phyloP scores from a whole-genome alignment of 495 filamentous ascomycete genomes.

The Wilcoxina mikolae region DNA sequence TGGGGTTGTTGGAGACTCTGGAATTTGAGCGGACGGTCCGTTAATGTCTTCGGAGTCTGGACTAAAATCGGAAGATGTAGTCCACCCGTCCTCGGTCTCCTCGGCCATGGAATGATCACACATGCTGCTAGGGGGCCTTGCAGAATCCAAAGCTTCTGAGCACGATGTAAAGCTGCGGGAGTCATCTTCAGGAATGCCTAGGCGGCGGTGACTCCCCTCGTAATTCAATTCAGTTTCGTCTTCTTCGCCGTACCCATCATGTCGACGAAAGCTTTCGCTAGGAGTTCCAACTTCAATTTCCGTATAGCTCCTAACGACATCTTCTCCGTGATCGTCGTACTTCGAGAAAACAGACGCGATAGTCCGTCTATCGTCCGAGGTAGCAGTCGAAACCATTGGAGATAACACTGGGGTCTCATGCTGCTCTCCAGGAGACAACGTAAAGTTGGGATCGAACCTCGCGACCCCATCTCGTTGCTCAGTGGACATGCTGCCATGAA shows the following conservation, averaged over 20 bases:
- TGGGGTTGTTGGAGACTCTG: slow-evolving; percentile 27
- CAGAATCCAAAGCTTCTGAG: slow-evolving; percentile 22
- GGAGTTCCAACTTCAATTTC: slow-evolving; percentile 14
- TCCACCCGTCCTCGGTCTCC: slow-evolving; percentile 5
- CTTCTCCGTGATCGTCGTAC: slow-evolving; percentile 28
- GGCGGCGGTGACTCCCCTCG: not conserved
- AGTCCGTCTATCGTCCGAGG: slow-evolving; percentile 24
- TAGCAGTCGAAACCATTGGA: slow-evolving; percentile 16
- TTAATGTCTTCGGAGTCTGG: slow-evolving; percentile 4
- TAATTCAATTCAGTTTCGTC: slow-evolving; percentile 18
- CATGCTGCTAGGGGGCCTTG: not conserved
- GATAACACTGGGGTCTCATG: slow-evolving; percentile 9
- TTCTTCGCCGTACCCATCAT: slow-evolving; percentile 8
- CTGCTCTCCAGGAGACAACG: not conserved
- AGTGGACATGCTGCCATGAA: not conserved
- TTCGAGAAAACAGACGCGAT: slow-evolving; percentile 25
- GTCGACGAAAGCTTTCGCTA: not conserved
- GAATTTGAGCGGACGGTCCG: slow-evolving; percentile 13
- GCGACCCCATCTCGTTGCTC: not conserved
- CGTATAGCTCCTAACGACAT: slow-evolving; percentile 24
- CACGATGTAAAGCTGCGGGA: slow-evolving; percentile 13
- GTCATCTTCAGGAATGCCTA: not conserved
- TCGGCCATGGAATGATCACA: not conserved
- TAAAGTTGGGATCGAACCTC: not conserved
- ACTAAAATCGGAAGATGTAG: not conserved